Evolutionary conservation across 768 basidiomycete genomes (phyloP), one percentile per base, ranked within the genome.

Genomic region (Boletus rubescentipes): DNA sequence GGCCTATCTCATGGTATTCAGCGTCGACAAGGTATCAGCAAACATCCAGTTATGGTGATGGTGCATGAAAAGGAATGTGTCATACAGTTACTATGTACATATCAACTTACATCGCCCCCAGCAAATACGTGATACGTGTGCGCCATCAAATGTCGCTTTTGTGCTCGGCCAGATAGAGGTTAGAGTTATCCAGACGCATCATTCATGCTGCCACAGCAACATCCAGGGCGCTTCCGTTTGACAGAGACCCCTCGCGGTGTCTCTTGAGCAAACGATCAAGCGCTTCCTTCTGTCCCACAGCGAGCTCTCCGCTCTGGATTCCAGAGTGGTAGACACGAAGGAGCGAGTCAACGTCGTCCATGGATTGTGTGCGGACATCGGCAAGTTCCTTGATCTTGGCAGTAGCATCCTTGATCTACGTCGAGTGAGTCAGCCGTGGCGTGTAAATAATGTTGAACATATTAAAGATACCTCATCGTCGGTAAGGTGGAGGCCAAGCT

Each of bases 361-460:
- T 98, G 12, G 91, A 93, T 72, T 99, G 97, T 10, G 96, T 98
- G 58, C 93, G 87, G 50, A 98, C 92, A 66, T 99, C 97, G 10
- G 97, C 97, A 50, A 99, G 87, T 73, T 97, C 94, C 84, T 99
- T 99, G 81, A 98, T 98, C 83, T 97, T 98, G 73, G 89, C 87
- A 4, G 97, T 98, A 29, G 93, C 96, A 61, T 98, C 97, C 86
- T 98, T 98, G 81, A 98, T 80, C 86, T 92, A 56, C 40, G 23
- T 23, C 4, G 20, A 43, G 21, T 2, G 26, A 9, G 36, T 62
- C 38, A 59, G 53, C 18, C 48, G 57, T 42, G 30, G 30, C 16
- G 20, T n/a, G 20, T 8, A 44, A 32, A 48, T 48, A 35, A 23
- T 32, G 46, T 39, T 26, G 10, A 32, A 32, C 8, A 9, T 12